A percentile compares a stretch with the other conserved stretches of the same genome.
These are phyloP conservation scores for Yamadazyma scolyti DNA, from an alignment of 805 yeast species.

Conservation along the genomic window DNA sequence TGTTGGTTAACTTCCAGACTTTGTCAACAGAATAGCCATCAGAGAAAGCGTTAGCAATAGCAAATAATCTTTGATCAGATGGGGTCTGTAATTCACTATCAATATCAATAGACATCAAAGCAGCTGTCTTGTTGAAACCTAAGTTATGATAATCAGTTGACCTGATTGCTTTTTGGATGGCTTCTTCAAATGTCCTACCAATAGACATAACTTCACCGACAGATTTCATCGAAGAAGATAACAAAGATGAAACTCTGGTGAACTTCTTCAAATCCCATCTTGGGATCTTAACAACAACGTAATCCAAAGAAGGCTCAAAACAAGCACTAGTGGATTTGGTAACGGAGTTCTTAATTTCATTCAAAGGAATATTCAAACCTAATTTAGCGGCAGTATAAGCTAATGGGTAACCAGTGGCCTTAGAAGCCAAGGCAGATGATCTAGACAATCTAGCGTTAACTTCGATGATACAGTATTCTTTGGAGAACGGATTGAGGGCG, in stretches of 20 bases:
- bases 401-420: conserved; percentile 97
- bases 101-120: conserved; percentile 86
- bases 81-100: conserved; percentile 94
- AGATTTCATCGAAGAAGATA: conserved; percentile 94
- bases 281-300: conserved; percentile 95
- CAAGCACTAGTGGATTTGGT: conserved; percentile 95
- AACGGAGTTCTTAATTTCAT: conserved; percentile 90
- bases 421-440: conserved; percentile 96
- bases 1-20: conserved; percentile 88
- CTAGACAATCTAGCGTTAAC: conserved; percentile 96
- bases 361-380: conserved; percentile 88
- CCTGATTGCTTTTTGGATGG: conserved; percentile 95
- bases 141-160: conserved; percentile 93
- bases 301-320: conserved; percentile 95
- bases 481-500: conserved; percentile 87
- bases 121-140: conserved; percentile 84
- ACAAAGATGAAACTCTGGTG: conserved; percentile 81
- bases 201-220: conserved; percentile 99
- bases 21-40: conserved; percentile 87
- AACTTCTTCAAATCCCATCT: conserved; percentile 98
- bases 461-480: conserved; percentile 94
- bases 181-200: conserved; percentile 96
- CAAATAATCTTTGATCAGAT: conserved; percentile 94
- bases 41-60: conserved; percentile 90
- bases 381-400: conserved; percentile 98